A percentile compares a stretch with the other conserved stretches of the same genome.
Evolutionary conservation across 2,329 filamentous ascomycete species (phyloP).

Genomic region (Fusarium algeriense): DNA sequence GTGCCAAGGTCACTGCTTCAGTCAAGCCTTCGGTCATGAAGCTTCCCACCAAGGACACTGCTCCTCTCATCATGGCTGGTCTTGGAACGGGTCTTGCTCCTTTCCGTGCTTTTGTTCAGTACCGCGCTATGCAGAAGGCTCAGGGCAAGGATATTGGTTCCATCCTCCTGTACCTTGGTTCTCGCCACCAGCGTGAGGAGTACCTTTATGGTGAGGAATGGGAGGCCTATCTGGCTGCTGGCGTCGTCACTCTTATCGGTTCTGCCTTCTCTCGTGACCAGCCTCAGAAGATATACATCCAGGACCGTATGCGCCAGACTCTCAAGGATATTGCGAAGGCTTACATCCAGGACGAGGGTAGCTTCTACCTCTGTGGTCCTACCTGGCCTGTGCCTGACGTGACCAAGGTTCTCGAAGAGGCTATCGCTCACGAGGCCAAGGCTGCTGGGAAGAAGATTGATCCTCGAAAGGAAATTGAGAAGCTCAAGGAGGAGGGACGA

Average conservation of each 20-base stretch:
- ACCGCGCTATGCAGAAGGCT: conserved; percentile 97
- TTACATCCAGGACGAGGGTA: conserved; percentile 88
- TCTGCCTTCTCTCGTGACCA: conserved; percentile 97
- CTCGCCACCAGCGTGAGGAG: conserved; percentile 96
- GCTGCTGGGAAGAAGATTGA: conserved; percentile 83
- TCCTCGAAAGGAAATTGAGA: conserved; percentile 91
- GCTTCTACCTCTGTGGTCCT: conserved; percentile 97
- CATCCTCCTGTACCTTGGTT: conserved; percentile 95
- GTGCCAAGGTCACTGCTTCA: conserved; percentile 85
- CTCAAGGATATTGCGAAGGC: conserved; percentile 84
- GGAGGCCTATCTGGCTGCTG: conserved; percentile 97
- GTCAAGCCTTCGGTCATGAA: conserved; percentile 99
- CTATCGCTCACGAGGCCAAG: conserved; percentile 82
- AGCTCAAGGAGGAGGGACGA: conserved; percentile 91
- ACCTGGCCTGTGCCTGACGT: conserved; percentile 99
- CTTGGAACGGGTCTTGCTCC: conserved; percentile 97
- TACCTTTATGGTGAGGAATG: conserved; percentile 99
- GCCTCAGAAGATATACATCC: conserved; percentile 98
- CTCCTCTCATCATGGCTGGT: conserved; percentile 98
- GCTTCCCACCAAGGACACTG: conserved; percentile 86
- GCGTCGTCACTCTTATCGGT: conserved; percentile 93
- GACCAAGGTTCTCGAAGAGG: conserved; percentile 92
- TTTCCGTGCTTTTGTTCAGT: conserved; percentile 99
- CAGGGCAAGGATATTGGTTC: conserved; percentile 94
- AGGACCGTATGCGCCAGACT: conserved; percentile 95